Evolutionary conservation across 1,284 basidiomycete species (phyloP).

Genomic region (Heterobasidion occidentale): DNA sequence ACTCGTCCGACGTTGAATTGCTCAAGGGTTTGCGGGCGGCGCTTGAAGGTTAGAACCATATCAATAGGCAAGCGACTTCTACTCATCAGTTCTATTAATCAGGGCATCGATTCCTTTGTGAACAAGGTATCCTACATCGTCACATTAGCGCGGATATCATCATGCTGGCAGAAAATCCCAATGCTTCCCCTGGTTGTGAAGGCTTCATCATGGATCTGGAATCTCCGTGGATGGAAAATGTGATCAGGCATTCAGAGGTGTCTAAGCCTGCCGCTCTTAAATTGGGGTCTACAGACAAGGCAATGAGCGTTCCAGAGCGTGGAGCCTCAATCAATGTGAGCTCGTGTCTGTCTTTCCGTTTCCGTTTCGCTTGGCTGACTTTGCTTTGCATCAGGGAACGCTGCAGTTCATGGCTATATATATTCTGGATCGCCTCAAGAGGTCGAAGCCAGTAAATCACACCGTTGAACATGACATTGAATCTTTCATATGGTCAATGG

Average conservation of each 20-base stretch:
- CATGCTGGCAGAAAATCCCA: slow-evolving; percentile 4
- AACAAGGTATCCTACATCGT: slow-evolving; percentile 4
- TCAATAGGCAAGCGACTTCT: not conserved
- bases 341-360: not conserved
- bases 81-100: not conserved
- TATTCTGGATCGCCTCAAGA: not conserved
- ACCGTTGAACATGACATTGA: not conserved
- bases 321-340: not conserved
- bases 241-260: too few species aligned
- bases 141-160: slow-evolving; percentile 9
- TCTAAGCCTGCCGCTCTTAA: too few species aligned
- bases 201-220: not conserved
- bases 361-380: not conserved
- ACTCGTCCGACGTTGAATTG: slow-evolving; percentile 3
- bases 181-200: not conserved
- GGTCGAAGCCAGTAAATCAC: not conserved
- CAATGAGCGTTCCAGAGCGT: not conserved
- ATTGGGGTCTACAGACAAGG: not conserved
- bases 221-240: not conserved
- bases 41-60: not conserved
- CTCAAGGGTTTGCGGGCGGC: slow-evolving; percentile 3
- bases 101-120: slow-evolving; percentile 2
- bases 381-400: not conserved
- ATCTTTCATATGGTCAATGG: not conserved
- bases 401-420: not conserved